Percentiles rank a stretch among this genome's conserved stretches.
These are phyloP conservation scores for Colletotrichum paranaense DNA, from an alignment of 2,329 filamentous ascomycete genomes.

Conservation along the genomic window DNA sequence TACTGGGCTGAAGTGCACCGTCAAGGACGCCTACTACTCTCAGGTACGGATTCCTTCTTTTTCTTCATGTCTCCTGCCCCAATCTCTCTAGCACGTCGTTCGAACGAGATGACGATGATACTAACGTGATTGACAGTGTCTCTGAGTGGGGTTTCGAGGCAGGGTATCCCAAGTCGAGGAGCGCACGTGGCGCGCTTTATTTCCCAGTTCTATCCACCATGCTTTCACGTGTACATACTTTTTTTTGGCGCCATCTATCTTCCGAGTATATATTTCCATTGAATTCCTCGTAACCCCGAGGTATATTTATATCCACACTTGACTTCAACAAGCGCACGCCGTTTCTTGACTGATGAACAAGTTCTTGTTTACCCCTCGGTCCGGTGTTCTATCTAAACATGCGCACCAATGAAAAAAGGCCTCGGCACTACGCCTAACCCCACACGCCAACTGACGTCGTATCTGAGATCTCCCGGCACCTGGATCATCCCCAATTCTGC, in stretches of 20 bases:
- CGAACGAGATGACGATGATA: not conserved
- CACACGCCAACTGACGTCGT: conserved; percentile 15
- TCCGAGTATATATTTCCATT: conserved; percentile 11
- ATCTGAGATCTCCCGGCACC: conserved; percentile 26
- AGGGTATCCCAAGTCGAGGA: not conserved
- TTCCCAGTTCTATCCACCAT: not conserved
- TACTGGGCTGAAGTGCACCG: conserved; percentile 33
- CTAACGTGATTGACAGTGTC: conserved; percentile 18
- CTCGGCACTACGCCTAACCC: not conserved
- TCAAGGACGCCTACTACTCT: conserved; percentile 37
- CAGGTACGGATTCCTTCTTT: conserved; percentile 3
- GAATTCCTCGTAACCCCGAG: not conserved
- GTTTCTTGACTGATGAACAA: not conserved
- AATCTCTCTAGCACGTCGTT: not conserved
- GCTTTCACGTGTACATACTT: conserved; percentile 9
- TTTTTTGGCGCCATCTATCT: not conserved
- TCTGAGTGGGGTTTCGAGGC: not conserved
- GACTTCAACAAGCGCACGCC: not conserved
- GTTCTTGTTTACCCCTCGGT: not conserved
- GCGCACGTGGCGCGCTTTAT: conserved; percentile 1
- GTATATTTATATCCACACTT: not conserved
- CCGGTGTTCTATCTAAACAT: conserved; percentile 2
- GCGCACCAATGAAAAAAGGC: conserved; percentile 19
- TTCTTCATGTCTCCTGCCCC: not conserved
- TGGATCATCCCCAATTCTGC: conserved; percentile 1